A percentile compares a stretch with the other conserved stretches of the same genome.
Conservation (phyloP, 2,329 filamentous ascomycete genomes). For the Hypoxylon sp. region DNA sequence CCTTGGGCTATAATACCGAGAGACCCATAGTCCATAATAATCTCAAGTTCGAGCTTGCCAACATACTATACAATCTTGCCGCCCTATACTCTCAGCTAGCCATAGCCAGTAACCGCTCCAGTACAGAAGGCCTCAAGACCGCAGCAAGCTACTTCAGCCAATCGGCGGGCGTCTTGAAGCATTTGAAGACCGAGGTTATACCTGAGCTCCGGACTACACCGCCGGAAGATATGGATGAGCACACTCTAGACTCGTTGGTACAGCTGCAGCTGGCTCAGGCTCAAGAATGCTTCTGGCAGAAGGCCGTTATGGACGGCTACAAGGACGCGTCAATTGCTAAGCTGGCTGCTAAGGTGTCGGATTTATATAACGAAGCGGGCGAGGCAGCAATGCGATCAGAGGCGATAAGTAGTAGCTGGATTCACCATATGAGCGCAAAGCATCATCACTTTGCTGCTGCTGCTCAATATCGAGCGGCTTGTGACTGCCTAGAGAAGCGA, state of each 20-base stretch:
- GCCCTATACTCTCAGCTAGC: constrained; percentile 95
- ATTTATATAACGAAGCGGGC: constrained; percentile 87
- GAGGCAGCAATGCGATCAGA: constrained; percentile 92
- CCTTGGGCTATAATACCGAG: constrained; percentile 89
- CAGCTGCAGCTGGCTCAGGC: constrained; percentile 91
- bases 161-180: constrained; percentile 84
- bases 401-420: constrained; percentile 93
- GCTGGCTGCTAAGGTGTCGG: constrained; percentile 88
- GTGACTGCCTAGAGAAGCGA: constrained; percentile 91
- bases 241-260: constrained; percentile 86
- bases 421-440: constrained; percentile 97
- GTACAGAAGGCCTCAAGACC: constrained; percentile 85
- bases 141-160: constrained; percentile 93
- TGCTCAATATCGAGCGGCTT: constrained; percentile 91
- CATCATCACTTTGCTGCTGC: constrained; percentile 97
- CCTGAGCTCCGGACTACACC: constrained; percentile 87
- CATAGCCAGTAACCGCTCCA: constrained; percentile 81
- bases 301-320: constrained; percentile 92
- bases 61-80: constrained; percentile 92
- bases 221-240: constrained; percentile 94
- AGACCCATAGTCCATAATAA: constrained; percentile 77
- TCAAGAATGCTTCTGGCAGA: constrained; percentile 98
- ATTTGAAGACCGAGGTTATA: constrained; percentile 82
- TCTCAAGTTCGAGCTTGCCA: constrained; percentile 87
- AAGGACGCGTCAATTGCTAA: constrained; percentile 95